Evolutionary conservation across 495 filamentous ascomycete genomes (phyloP).

Genomic region (Penicillium chermesinum): DNA sequence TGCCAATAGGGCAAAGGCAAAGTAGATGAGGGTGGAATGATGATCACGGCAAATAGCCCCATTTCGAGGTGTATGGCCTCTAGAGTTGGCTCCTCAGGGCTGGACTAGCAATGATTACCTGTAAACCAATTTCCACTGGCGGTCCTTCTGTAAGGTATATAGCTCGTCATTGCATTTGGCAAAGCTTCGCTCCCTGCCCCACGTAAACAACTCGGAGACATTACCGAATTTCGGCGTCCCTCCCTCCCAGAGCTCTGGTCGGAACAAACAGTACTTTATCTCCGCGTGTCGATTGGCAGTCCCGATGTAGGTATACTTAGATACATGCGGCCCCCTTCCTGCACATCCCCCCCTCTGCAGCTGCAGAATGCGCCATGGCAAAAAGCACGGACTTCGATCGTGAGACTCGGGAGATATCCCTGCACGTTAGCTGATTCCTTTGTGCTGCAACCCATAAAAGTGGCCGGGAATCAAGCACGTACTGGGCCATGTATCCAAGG

Average conservation of each 20-base stretch:
- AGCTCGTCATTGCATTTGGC: background rate
- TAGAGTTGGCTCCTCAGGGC: too few species aligned
- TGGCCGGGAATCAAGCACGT: background rate
- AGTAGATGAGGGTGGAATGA: too few species aligned
- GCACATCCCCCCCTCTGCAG: background rate
- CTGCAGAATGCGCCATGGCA: background rate
- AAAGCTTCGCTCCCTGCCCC: constrained; percentile 11
- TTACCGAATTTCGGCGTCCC: constrained; percentile 1
- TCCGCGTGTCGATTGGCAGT: background rate
- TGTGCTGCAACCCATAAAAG: background rate
- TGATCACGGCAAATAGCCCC: too few species aligned
- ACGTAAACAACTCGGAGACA: constrained; percentile 13
- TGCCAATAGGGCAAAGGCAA: too few species aligned
- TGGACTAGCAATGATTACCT: too few species aligned
- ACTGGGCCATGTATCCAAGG: too few species aligned
- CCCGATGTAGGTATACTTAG: background rate
- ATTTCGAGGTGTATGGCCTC: too few species aligned
- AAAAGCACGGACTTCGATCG: background rate
- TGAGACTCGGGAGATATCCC: background rate
- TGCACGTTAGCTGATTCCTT: background rate
- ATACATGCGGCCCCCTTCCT: background rate
- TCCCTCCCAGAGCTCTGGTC: background rate
- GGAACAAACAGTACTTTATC: background rate
- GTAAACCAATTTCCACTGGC: too few species aligned
- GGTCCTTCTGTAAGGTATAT: background rate